phyloP scores from a whole-genome alignment of 805 yeast species.

The Kuraishia hungarica region DNA sequence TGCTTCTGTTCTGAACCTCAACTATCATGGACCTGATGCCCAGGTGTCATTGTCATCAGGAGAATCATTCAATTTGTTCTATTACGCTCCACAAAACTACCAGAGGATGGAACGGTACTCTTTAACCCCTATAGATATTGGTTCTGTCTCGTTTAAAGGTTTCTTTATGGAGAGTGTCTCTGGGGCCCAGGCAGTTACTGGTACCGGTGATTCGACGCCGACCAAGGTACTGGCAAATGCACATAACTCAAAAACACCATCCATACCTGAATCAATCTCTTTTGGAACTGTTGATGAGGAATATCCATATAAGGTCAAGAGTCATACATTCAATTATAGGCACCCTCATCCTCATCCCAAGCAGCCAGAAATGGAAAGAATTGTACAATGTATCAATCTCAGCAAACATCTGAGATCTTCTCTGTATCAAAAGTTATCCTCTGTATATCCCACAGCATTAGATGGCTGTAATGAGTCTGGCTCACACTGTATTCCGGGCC shows the following conservation, averaged over 20 bases:
- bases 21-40: not conserved
- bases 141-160: not conserved
- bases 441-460: not conserved
- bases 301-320: not conserved
- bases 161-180: not conserved
- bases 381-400: slow-evolving; percentile 20
- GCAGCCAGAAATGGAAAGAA: slow-evolving; percentile 14
- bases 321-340: not conserved
- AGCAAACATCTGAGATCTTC: slow-evolving; percentile 18
- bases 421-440: slow-evolving; percentile 12
- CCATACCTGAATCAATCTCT: not conserved
- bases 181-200: not conserved
- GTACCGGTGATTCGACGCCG: not conserved
- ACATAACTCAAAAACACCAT: no score
- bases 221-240: not conserved
- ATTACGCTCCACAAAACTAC: slow-evolving; percentile 68
- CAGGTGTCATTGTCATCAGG: not conserved
- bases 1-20: not conserved
- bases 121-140: slow-evolving; percentile 34
- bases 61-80: slow-evolving; percentile 23
- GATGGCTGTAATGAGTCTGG: not conserved
- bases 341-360: slow-evolving; percentile 7
- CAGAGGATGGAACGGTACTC: slow-evolving; percentile 71
- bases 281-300: not conserved
- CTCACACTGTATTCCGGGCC: not conserved